Conservation (phyloP, 2,329 filamentous ascomycete species). For the Pseudodiploospora longispora region DNA sequence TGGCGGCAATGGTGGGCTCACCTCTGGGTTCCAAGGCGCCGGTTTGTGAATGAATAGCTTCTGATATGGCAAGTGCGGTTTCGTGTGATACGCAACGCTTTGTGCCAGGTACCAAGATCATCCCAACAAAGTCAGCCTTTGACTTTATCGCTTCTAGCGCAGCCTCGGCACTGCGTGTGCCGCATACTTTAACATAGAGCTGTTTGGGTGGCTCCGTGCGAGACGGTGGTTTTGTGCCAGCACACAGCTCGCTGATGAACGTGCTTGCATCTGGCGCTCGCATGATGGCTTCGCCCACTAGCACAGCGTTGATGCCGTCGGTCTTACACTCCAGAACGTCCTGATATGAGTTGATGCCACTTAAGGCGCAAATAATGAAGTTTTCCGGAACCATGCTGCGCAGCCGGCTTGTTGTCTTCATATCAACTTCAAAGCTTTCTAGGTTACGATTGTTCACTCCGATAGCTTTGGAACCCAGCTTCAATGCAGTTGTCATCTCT, state of each 20-base stretch:
- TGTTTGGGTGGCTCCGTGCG: constrained; percentile 29
- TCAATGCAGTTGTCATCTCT: constrained; percentile 83
- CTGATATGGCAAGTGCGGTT: constrained; percentile 71
- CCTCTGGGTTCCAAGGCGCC: constrained; percentile 28
- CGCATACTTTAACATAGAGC: constrained; percentile 88
- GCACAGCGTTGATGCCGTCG: constrained; percentile 83
- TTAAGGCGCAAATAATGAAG: constrained; percentile 87
- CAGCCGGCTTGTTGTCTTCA: constrained; percentile 81
- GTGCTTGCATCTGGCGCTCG: constrained; percentile 70
- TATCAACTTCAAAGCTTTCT: constrained; percentile 92
- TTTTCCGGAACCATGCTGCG: constrained; percentile 78
- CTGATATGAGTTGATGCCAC: constrained; percentile 81
- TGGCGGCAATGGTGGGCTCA: constrained; percentile 18
- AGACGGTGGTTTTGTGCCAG: constrained; percentile 35
- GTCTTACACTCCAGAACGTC: constrained; percentile 83
- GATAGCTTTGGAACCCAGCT: constrained; percentile 82
- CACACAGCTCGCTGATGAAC: constrained; percentile 81
- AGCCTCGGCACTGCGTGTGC: constrained; percentile 74
- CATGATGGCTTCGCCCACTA: constrained; percentile 96
- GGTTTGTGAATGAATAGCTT: constrained; percentile 64
- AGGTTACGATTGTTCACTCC: constrained; percentile 97
- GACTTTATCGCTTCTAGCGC: constrained; percentile 74
- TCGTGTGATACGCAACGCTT: constrained; percentile 75
- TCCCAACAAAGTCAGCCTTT: constrained; percentile 86
- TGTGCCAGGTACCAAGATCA: constrained; percentile 77